A percentile compares a stretch with the other conserved stretches of the same genome.
These are phyloP conservation scores for Taxillus chinensis DNA, from an alignment of 164 flowering plant species.

Conservation along the genomic window DNA sequence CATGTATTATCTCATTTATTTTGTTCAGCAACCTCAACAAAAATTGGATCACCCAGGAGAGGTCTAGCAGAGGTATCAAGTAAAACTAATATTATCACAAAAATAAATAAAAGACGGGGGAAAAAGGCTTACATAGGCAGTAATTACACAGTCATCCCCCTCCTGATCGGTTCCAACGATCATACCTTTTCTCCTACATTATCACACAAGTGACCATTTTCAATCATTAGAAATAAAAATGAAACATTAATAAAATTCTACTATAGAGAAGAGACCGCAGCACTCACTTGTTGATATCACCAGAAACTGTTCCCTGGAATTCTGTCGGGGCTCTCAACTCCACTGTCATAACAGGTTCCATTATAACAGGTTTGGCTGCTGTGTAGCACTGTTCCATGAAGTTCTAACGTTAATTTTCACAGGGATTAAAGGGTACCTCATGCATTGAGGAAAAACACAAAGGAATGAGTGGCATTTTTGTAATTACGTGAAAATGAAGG, in stretches of 20 bases:
- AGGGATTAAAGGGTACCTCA: no score
- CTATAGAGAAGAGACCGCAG: neutral
- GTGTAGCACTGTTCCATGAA: constrained; percentile 67
- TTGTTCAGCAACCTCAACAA: no score
- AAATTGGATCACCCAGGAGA: no score
- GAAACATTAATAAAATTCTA: neutral
- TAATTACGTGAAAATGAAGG: no score
- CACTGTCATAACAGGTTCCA: constrained; percentile 94
- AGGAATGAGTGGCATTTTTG: no score
- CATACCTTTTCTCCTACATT: constrained; percentile 88
- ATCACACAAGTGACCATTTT: constrained; percentile 6
- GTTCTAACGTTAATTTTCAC: no score
- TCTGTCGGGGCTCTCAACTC: constrained; percentile 92
- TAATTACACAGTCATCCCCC: constrained; percentile 81
- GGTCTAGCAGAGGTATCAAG: no score
- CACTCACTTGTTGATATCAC: constrained; percentile 93
- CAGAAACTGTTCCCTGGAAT: constrained; percentile 93
- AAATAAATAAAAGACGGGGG: no score
- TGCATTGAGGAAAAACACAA: neutral
- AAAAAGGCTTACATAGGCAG: constrained; percentile 56
- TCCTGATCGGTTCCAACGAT: constrained; percentile 98
- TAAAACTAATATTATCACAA: no score
- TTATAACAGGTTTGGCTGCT: constrained; percentile 78
- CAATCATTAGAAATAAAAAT: constrained; percentile 1
- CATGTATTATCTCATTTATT: no score